Evolutionary conservation across 2,329 filamentous ascomycete species (phyloP).

Genomic region (Botrytis paeoniae): DNA sequence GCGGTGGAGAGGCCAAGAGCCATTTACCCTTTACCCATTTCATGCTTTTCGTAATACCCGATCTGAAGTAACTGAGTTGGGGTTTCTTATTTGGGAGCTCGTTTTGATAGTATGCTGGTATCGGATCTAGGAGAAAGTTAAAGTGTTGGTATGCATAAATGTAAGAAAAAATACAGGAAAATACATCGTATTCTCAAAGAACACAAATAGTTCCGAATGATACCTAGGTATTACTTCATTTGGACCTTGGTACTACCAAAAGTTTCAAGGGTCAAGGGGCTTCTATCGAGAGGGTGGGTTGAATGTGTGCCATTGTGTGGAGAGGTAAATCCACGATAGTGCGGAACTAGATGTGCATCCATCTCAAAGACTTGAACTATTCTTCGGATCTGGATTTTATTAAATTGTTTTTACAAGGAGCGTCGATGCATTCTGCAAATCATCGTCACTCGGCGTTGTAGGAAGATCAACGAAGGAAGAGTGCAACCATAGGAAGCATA

Average conservation of each 20-base stretch:
- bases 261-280: neutral
- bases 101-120: neutral
- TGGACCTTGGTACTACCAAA: conserved; percentile 7
- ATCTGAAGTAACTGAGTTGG: conserved; percentile 2
- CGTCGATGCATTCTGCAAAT: conserved; percentile 15
- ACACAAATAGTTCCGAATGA: conserved; percentile 15
- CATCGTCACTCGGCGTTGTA: conserved; percentile 19
- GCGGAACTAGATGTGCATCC: conserved; percentile 11
- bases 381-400: conserved; percentile 10
- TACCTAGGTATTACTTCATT: conserved; percentile 12
- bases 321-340: conserved; percentile 16
- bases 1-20: conserved; percentile 4
- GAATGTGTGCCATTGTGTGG: conserved; percentile 6
- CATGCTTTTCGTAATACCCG: conserved; percentile 6
- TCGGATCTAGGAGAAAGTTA: conserved; percentile 8
- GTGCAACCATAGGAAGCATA: conserved; percentile 10
- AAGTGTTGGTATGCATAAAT: neutral
- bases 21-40: neutral
- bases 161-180: neutral
- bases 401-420: conserved; percentile 5
- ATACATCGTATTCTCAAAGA: neutral
- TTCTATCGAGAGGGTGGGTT: neutral
- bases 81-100: neutral
- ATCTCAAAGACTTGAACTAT: neutral
- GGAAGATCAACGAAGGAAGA: conserved; percentile 2